phyloP scores from a whole-genome alignment of 768 basidiomycete genomes.

The Russula sp. region DNA sequence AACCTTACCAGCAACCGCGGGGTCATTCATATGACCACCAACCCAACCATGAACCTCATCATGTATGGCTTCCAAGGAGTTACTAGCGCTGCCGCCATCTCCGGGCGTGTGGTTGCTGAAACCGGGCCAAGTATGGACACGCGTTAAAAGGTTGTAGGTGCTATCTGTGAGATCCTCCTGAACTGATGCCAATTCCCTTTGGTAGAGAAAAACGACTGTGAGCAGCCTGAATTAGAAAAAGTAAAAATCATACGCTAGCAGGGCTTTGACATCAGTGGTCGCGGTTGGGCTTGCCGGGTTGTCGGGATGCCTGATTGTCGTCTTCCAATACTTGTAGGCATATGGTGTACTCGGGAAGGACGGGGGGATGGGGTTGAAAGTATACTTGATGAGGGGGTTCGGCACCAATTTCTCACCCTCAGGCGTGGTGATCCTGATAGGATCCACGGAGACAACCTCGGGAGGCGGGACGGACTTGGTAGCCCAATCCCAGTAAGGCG shows the following conservation, averaged over 20 bases:
- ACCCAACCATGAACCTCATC: slow-evolving; percentile 35
- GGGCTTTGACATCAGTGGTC: slow-evolving; percentile 24
- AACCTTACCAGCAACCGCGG: slow-evolving; percentile 34
- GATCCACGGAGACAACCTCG: slow-evolving; percentile 31
- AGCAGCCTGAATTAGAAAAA: not conserved
- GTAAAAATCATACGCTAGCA: slow-evolving; percentile 25
- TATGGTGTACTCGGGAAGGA: not conserved
- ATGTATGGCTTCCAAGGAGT: slow-evolving; percentile 45
- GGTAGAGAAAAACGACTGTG: not conserved
- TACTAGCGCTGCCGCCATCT: slow-evolving; percentile 33
- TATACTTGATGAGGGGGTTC: slow-evolving; percentile 33
- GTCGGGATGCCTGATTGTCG: slow-evolving; percentile 12
- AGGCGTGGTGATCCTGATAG: slow-evolving; percentile 31
- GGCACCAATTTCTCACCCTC: slow-evolving; percentile 26
- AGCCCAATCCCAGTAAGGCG: slow-evolving; percentile 50
- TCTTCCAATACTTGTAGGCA: slow-evolving; percentile 7
- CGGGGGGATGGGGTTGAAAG: slow-evolving; percentile 28
- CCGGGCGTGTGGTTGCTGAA: slow-evolving; percentile 42
- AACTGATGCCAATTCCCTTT: not conserved
- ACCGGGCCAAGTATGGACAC: slow-evolving; percentile 34
- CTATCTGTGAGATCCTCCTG: slow-evolving; percentile 8
- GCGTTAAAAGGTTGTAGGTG: slow-evolving; percentile 31
- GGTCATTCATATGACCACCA: slow-evolving; percentile 23
- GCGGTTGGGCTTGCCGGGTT: not conserved
- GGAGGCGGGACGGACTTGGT: slow-evolving; percentile 31